Evolutionary conservation across 2,329 filamentous ascomycete species (phyloP).

Genomic region (Geoglossum cookeanum): DNA sequence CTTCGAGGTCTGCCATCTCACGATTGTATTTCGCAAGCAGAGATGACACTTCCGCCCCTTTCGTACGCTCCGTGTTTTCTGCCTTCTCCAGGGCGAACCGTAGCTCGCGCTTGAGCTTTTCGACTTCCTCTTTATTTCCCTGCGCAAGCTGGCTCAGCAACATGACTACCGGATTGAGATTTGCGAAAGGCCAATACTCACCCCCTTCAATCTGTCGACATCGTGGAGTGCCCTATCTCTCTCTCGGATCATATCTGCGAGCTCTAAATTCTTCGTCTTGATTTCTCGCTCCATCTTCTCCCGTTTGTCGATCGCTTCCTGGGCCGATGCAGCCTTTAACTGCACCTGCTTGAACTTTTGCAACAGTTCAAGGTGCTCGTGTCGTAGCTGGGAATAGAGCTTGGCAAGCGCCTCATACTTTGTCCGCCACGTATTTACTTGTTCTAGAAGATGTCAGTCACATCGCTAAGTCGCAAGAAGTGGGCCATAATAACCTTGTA

Average conservation of each 20-base stretch:
- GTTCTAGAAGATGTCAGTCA: constrained; percentile 32
- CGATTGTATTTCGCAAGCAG: constrained; percentile 94
- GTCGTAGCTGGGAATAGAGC: constrained; percentile 85
- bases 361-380: constrained; percentile 84
- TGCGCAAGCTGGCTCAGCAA: background rate
- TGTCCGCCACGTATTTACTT: constrained; percentile 91
- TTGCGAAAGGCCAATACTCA: background rate
- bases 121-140: constrained; percentile 77
- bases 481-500: constrained; percentile 33
- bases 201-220: constrained; percentile 64
- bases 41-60: constrained; percentile 85
- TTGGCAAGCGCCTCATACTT: constrained; percentile 97
- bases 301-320: constrained; percentile 85
- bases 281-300: constrained; percentile 95
- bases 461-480: background rate
- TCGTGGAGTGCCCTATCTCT: constrained; percentile 85
- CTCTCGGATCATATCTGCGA: constrained; percentile 97
- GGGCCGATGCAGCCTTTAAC: constrained; percentile 87
- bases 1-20: constrained; percentile 91
- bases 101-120: constrained; percentile 86
- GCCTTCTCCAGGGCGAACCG: constrained; percentile 80
- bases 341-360: constrained; percentile 95
- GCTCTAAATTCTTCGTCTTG: constrained; percentile 97
- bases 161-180: background rate
- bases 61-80: constrained; percentile 79